phyloP scores from a whole-genome alignment of 768 basidiomycete genomes.

The Mycena rebaudengoi region DNA sequence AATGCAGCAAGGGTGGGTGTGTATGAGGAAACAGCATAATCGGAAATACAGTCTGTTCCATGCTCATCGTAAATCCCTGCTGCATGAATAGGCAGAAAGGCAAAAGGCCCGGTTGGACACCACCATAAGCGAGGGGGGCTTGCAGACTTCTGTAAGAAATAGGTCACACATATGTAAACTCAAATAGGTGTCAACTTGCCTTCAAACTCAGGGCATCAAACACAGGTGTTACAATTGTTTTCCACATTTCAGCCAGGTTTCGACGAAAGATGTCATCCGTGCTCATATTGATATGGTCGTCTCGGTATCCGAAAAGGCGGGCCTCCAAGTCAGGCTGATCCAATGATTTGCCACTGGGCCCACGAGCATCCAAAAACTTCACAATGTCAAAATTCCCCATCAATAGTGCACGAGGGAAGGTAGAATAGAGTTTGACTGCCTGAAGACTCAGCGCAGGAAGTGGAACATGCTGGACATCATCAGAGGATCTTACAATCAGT shows the following conservation, averaged over 20 bases:
- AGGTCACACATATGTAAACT: background rate
- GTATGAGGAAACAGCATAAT: slow-evolving; percentile 26
- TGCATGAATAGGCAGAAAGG: no score
- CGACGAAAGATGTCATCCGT: background rate
- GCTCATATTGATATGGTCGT: background rate
- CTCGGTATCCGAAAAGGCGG: slow-evolving; percentile 4
- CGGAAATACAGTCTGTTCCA: background rate
- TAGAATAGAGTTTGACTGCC: background rate
- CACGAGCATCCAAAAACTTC: background rate
- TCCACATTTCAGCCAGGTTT: background rate
- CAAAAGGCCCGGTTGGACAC: slow-evolving; percentile 1
- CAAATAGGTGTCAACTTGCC: background rate
- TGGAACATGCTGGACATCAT: background rate
- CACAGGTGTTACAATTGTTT: slow-evolving; percentile 2
- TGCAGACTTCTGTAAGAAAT: background rate
- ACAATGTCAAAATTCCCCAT: background rate
- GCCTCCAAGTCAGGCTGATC: background rate
- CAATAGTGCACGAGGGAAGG: background rate
- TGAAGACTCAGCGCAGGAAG: background rate
- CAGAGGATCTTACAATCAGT: slow-evolving; percentile 1
- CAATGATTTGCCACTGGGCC: background rate
- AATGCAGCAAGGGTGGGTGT: slow-evolving; percentile 22
- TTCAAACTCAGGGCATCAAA: background rate
- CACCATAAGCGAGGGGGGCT: background rate
- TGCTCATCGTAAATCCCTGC: slow-evolving; percentile 5